These are phyloP conservation scores for Tritrichomonas foetus DNA, from an alignment of 208 protist species.

Conservation along the genomic window DNA sequence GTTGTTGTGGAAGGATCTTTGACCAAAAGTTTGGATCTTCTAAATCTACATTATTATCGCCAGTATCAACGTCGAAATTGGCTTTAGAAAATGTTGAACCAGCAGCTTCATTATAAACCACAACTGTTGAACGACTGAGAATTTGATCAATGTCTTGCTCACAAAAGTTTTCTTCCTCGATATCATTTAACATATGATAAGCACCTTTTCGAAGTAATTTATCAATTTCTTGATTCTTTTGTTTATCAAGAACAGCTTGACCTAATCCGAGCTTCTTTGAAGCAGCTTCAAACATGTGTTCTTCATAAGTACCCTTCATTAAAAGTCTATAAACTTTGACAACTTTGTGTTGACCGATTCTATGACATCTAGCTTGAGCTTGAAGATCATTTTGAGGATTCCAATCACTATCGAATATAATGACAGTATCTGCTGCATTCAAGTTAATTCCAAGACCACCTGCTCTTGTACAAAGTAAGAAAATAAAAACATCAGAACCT, in stretches of 20 bases:
- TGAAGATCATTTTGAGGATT: slow-evolving; percentile 88
- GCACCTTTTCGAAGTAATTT: slow-evolving; percentile 3
- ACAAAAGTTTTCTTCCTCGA: slow-evolving; percentile 31
- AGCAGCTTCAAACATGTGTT: slow-evolving; percentile 68
- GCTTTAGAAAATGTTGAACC: neutral
- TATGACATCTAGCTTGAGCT: slow-evolving; percentile 63
- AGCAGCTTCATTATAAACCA: slow-evolving; percentile 34
- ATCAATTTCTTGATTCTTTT: neutral
- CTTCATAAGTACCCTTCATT: slow-evolving; percentile 51
- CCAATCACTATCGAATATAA: slow-evolving; percentile 78
- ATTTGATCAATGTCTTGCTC: slow-evolving; percentile 30
- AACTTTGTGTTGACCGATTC: slow-evolving; percentile 65
- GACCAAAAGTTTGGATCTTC: slow-evolving; percentile 33
- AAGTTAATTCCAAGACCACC: slow-evolving; percentile 72
- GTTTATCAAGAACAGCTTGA: slow-evolving; percentile 61
- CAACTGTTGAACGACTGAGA: neutral
- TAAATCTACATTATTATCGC: neutral
- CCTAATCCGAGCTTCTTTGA: slow-evolving; percentile 76
- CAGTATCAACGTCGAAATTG: neutral
- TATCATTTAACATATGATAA: slow-evolving; percentile 39
- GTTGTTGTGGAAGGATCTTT: neutral
- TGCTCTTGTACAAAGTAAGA: slow-evolving; percentile 67
- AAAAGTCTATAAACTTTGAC: slow-evolving; percentile 55
- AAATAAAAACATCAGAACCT: slow-evolving; percentile 58
- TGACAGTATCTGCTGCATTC: slow-evolving; percentile 67